Evolutionary conservation across 371 early-diverging fungal species (phyloP), one percentile per base, ranked within the genome.

Genomic region (Lichtheimia hyalospora): DNA sequence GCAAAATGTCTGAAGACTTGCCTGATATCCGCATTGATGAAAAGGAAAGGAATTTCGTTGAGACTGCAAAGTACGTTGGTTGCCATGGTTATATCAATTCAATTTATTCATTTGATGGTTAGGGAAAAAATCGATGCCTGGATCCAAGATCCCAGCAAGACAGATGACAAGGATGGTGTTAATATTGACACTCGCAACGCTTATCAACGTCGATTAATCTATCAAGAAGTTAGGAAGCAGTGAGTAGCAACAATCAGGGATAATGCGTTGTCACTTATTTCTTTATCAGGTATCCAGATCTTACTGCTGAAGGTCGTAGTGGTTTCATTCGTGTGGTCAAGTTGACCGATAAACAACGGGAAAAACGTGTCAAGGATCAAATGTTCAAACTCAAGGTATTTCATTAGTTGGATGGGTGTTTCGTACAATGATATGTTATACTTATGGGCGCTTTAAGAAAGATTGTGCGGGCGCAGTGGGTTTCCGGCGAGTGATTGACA

Each of bases 401-500:
- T 41, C 13, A 28, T 20, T 49, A 15, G 3, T 40, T 16, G 5
- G 13, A 34, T 8, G 27, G 27, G 24, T 16, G 25, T 44, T 44
- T 53, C 28, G 8, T 14, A 48, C 8, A 20, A 20, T 8, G 20
- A 34, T 15, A 49, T 10, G 7, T 49, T 18, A 24, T 7, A 8
- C 44, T 13, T 15, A 28, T 14, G 34, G 1, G 21, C 25, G 20
- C 49, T 34, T 46, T 27, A 53, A 54, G 67, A 86, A 77, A 39
- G 88, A 88, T 57, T 71, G 87, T 25, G 71, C 83, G 8, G 70
- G 77, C 12, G 81, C 91, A 8, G 66, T 85, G 42, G 94, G 94
- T 3, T 93, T 96, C 58, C 75, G 92, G 23, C 80, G 71, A 39
- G 89, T 96, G 3, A 88, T 95, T 52, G 92, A 94, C 46, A 66